phyloP scores from a whole-genome alignment of 768 basidiomycete genomes.

The Agaricus sinodeliciosus region DNA sequence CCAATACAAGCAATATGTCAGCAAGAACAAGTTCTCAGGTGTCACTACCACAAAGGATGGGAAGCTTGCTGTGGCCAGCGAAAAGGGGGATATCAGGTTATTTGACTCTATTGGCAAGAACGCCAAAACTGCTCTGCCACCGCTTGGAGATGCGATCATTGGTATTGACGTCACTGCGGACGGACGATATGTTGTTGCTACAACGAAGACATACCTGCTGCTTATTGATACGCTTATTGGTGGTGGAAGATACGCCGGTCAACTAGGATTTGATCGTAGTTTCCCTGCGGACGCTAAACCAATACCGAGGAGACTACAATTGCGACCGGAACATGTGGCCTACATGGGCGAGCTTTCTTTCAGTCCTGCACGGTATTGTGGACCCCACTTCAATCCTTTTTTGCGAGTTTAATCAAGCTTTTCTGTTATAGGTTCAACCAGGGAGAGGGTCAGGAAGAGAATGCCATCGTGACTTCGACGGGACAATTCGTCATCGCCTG shows the following conservation, averaged over 20 bases:
- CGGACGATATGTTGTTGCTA: constrained; percentile 93
- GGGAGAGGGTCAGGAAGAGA: constrained; percentile 83
- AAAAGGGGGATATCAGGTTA: constrained; percentile 93
- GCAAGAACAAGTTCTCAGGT: constrained; percentile 93
- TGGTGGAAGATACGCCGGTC: constrained; percentile 78
- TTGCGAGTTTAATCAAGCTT: too few species aligned
- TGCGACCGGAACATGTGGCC: constrained; percentile 87
- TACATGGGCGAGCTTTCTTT: constrained; percentile 91
- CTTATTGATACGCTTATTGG: constrained; percentile 95
- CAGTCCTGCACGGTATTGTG: constrained; percentile 80
- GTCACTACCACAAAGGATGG: constrained; percentile 84
- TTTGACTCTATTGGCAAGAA: constrained; percentile 98
- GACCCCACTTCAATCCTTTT: neutral
- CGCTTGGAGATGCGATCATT: constrained; percentile 90
- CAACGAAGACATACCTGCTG: constrained; percentile 88
- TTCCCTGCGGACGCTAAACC: constrained; percentile 96
- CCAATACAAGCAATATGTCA: constrained; percentile 92
- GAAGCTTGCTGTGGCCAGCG: constrained; percentile 87
- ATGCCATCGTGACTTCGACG: constrained; percentile 91
- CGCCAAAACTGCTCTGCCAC: constrained; percentile 95
- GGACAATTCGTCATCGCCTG: constrained; percentile 92
- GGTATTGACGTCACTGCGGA: constrained; percentile 93
- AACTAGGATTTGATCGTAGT: constrained; percentile 85
- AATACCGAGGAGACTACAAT: constrained; percentile 78
- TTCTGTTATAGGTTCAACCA: constrained; percentile 72